These are phyloP conservation scores for Homolaphlyctis polyrhiza DNA, from an alignment of 371 early-diverging fungal species.

Conservation along the genomic window DNA sequence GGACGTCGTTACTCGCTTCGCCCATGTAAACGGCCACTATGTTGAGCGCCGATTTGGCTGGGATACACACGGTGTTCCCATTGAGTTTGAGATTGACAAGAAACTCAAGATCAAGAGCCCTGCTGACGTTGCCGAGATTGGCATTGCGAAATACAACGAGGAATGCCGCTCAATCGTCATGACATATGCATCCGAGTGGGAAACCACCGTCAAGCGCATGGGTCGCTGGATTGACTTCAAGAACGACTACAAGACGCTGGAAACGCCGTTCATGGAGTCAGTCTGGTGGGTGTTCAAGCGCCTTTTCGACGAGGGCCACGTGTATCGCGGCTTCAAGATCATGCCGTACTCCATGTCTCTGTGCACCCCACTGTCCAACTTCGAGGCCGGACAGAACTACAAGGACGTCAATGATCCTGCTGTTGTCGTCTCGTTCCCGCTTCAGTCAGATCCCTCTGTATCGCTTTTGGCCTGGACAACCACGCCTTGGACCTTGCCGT, in stretches of 20 bases:
- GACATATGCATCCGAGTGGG: slow-evolving; percentile 98
- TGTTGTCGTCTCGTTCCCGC: slow-evolving; percentile 95
- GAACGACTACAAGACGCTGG: slow-evolving; percentile 99
- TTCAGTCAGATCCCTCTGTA: slow-evolving; percentile 72
- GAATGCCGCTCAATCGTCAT: slow-evolving; percentile 99
- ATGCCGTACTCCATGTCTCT: slow-evolving; percentile 99
- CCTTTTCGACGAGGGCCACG: slow-evolving; percentile 92
- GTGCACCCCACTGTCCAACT: slow-evolving; percentile 97
- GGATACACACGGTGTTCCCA: slow-evolving; percentile 99
- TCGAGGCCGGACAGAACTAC: slow-evolving; percentile 99
- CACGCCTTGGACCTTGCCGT: slow-evolving; percentile 99
- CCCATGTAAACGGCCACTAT: slow-evolving; percentile 94
- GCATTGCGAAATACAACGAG: slow-evolving; percentile 98
- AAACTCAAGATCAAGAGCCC: slow-evolving; percentile 86
- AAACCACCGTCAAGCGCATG: slow-evolving; percentile 92
- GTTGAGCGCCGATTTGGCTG: slow-evolving; percentile 99
- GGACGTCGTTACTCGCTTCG: slow-evolving; percentile 99
- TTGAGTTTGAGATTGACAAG: slow-evolving; percentile 99
- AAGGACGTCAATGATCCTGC: slow-evolving; percentile 98
- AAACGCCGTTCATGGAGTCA: slow-evolving; percentile 95
- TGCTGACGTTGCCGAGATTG: slow-evolving; percentile 94
- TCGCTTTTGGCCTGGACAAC: slow-evolving; percentile 98
- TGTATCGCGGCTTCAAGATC: slow-evolving; percentile 96
- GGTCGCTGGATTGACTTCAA: slow-evolving; percentile 99
- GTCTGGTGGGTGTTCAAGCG: slow-evolving; percentile 99